Evolutionary conservation across 441 rosid genomes (phyloP), one percentile per base, ranked within the genome.

Genomic region (Gossypium aridum): DNA sequence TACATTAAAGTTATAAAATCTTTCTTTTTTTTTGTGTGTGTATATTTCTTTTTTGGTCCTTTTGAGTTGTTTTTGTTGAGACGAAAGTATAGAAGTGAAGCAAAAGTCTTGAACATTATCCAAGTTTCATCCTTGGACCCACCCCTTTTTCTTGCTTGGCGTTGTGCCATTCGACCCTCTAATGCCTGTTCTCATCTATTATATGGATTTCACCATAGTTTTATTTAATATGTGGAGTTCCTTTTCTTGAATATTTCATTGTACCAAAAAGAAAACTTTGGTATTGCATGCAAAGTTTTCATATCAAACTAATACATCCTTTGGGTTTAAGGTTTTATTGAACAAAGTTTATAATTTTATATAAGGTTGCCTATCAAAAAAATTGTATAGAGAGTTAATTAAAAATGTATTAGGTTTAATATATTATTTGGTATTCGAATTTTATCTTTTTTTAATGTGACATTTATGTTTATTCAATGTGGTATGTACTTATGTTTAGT

Each of bases 61-160:
- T n/a, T 43, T 43, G 64, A 70, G 25, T 80, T 83, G 80, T 2
- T 79, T 83, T 67, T 81, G 80, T 69, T 79, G 43, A 51, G 51
- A 76, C 75, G 74, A 88, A 31, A 85, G 90, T 78, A 84, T 74
- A 84, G 92, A 87, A 91, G 97, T 93, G 90, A 91, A 93, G 97
- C 96, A 86, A 87, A 91, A 88, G 96, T 82, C 82, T 90, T 83
- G 51, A 66, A 88, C 87, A 88, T 84, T 77, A 91, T 85, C 84
- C 91, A 79, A 79, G 85, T 85, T 87, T 88, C 87, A 83, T 80
- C 80, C 62, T 31, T 71, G 87, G 83, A 80, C 90, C 87, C 81
- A 84, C 88, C 89, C 16, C 17, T 26, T 23, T 47, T 23, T 68
- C 26, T 61, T 72, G 67, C 49, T 72, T 72, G 75, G 75, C 75